Conservation (phyloP, 2,329 filamentous ascomycete genomes). For the Berkeleyomyces basicola region DNA sequence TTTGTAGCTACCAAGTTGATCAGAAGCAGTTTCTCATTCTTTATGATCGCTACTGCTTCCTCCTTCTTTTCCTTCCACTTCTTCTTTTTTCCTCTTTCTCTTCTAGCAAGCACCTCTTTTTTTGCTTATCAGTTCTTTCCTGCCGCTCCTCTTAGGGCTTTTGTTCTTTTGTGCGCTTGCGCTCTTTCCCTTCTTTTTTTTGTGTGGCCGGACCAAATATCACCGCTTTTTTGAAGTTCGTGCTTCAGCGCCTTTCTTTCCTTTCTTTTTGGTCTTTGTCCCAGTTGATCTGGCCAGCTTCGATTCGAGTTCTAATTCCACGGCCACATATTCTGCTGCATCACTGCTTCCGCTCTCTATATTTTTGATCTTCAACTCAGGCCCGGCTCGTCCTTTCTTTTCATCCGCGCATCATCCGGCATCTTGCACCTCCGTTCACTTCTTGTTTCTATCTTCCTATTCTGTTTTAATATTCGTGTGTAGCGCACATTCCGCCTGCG, state of each 20-base stretch:
- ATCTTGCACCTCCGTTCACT: constrained; percentile 6
- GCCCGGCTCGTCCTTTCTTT: neutral
- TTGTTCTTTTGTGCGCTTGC: neutral
- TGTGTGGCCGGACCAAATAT: neutral
- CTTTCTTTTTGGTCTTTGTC: neutral
- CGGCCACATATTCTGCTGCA: no score
- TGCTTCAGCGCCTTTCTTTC: neutral
- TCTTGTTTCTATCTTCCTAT: constrained; percentile 9
- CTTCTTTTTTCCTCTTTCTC: constrained; percentile 5
- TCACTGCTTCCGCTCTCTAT: no score
- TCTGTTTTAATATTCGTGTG: neutral
- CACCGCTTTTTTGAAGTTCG: neutral
- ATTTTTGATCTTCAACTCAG: no score
- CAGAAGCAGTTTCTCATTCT: neutral
- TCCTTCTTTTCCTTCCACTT: constrained; percentile 1
- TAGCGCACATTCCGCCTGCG: neutral
- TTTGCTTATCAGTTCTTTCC: constrained; percentile 1
- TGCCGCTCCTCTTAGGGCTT: neutral
- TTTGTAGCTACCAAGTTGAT: neutral
- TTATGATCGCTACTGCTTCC: neutral
- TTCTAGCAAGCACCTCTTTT: neutral
- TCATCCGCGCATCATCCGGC: neutral
- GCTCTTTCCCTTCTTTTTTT: constrained; percentile 1
- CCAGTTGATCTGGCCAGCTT: neutral
- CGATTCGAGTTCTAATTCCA: neutral